These are phyloP conservation scores for Zymoseptoria crescenta DNA, from an alignment of 2,329 filamentous ascomycete genomes.

Conservation along the genomic window DNA sequence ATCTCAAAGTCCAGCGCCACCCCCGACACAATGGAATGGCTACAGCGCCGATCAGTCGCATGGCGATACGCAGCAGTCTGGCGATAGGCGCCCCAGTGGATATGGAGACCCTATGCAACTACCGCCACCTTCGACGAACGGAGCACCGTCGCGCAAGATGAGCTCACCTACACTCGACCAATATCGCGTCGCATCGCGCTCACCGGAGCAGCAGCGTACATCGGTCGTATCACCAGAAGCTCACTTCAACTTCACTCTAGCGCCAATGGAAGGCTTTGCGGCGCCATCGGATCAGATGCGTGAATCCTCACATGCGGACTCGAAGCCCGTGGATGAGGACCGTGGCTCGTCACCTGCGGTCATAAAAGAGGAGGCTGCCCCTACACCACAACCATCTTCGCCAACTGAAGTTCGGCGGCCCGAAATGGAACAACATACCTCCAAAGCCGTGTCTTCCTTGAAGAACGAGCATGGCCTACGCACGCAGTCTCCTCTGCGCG, in stretches of 20 bases:
- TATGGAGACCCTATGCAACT: slow-evolving; percentile 34
- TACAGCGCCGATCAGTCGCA: slow-evolving; percentile 6
- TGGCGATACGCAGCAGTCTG: slow-evolving; percentile 18
- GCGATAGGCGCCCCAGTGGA: slow-evolving; percentile 26
- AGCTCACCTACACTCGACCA: slow-evolving; percentile 41
- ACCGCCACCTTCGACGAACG: slow-evolving; percentile 27
- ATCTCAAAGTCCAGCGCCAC: slow-evolving; percentile 20
- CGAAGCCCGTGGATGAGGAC: slow-evolving; percentile 2
- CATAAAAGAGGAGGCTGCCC: slow-evolving; percentile 36
- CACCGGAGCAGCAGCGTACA: slow-evolving; percentile 35
- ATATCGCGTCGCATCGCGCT: slow-evolving; percentile 39
- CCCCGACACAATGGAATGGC: slow-evolving; percentile 19
- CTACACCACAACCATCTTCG: slow-evolving; percentile 32
- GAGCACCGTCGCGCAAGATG: slow-evolving; percentile 26
- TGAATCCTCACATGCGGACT: slow-evolving; percentile 17
- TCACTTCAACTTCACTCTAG: slow-evolving; percentile 32
- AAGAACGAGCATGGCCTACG: slow-evolving; percentile 41
- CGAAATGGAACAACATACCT: slow-evolving; percentile 32
- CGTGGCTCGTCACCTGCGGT: slow-evolving; percentile 25
- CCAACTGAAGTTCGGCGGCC: slow-evolving; percentile 20
- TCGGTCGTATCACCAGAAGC: slow-evolving; percentile 28
- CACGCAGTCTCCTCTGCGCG: slow-evolving; percentile 28
- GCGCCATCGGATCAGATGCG: slow-evolving; percentile 9
- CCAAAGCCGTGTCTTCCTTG: slow-evolving; percentile 37
- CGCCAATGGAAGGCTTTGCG: slow-evolving; percentile 33